phyloP scores from a whole-genome alignment of 768 basidiomycete species.

The Mycena metata region DNA sequence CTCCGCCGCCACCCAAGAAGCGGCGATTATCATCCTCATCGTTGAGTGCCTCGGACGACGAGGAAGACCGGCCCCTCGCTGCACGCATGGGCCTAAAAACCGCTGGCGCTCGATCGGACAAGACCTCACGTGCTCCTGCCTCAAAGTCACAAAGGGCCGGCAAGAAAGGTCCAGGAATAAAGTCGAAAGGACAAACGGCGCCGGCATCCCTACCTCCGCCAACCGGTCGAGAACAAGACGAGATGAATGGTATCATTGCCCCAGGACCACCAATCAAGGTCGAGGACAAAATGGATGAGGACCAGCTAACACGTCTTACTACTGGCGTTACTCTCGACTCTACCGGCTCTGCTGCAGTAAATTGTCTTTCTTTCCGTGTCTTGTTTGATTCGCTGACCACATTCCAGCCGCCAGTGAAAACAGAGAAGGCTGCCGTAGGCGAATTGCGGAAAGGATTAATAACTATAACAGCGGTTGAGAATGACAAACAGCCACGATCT shows the following conservation, averaged over 20 bases:
- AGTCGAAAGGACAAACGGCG: conserved; percentile 70
- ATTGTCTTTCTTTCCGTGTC: conserved; percentile 9
- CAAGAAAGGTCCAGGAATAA: conserved; percentile 70
- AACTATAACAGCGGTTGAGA: conserved; percentile 85
- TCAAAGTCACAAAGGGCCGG: conserved; percentile 58
- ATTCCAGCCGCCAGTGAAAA: conserved; percentile 64
- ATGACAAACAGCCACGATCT: conserved; percentile 82
- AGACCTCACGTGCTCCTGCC: conserved; percentile 44
- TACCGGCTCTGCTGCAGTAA: conserved; percentile 61
- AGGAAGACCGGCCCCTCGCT: conserved; percentile 71
- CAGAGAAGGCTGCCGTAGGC: conserved; percentile 83
- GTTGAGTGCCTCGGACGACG: conserved; percentile 67
- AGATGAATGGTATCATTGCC: conserved; percentile 60
- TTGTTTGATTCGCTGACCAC: conserved; percentile 9
- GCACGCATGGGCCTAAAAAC: conserved; percentile 53
- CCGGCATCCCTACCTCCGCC: conserved; percentile 60
- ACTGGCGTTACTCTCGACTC: conserved; percentile 87
- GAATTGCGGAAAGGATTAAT: conserved; percentile 90
- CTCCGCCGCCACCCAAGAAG: conserved; percentile 63
- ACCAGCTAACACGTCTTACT: conserved; percentile 80
- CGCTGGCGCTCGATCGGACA: conserved; percentile 46
- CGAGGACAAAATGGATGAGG: conserved; percentile 86
- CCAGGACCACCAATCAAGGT: conserved; percentile 71
- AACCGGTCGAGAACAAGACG: conserved; percentile 53
- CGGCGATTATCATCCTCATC: conserved; percentile 63